These are phyloP conservation scores for Fagopyrum tataricum DNA, from an alignment of 148 eudicot species.

Conservation along the genomic window DNA sequence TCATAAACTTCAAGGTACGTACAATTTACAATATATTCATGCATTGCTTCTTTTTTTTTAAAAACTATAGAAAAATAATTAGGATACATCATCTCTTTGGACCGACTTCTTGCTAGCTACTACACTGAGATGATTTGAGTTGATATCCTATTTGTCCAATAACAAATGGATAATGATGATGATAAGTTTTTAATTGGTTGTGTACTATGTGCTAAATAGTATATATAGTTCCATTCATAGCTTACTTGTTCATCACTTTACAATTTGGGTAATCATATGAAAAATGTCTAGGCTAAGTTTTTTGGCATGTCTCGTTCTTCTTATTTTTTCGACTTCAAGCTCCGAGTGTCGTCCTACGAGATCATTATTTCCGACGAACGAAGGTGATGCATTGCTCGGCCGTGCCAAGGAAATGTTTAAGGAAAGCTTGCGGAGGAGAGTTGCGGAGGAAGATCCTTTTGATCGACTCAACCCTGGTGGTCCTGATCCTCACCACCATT, in stretches of 20 bases:
- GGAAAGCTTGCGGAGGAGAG: not conserved
- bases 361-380: not conserved
- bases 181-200: not conserved
- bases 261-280: not conserved
- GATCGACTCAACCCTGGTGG: slow-evolving; percentile 7
- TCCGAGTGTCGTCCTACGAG: slow-evolving; percentile 2
- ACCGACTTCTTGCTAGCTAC: slow-evolving; percentile 2
- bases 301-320: not conserved
- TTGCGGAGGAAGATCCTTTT: not conserved
- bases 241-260: not conserved
- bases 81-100: not conserved
- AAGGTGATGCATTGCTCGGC: not conserved
- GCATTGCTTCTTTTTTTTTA: no score
- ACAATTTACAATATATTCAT: no score
- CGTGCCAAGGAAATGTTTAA: not conserved
- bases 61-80: no score
- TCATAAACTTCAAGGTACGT: no score
- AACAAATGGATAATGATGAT: not conserved
- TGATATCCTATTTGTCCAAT: slow-evolving; percentile 9
- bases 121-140: not conserved
- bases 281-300: not conserved
- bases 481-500: slow-evolving; percentile 14
- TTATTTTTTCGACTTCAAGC: not conserved
- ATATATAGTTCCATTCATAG: not conserved
- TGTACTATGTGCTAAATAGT: not conserved